A percentile compares a stretch with the other conserved stretches of the same genome.
Evolutionary conservation across 116 monocot species (phyloP).

Genomic region (Phalaenopsis hybrid): DNA sequence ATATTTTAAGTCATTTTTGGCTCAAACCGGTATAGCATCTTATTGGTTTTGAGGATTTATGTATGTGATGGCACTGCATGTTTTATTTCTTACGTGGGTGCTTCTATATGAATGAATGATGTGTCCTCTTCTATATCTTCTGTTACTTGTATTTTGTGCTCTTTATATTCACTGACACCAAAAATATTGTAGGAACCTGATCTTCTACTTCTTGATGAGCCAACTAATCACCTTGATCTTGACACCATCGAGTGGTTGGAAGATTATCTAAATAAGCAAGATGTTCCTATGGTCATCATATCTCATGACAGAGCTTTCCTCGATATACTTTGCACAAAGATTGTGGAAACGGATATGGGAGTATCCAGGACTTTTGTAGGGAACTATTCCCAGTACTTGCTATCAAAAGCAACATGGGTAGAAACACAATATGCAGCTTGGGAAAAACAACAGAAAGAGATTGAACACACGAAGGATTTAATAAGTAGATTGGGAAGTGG

Average conservation of each 20-base stretch:
- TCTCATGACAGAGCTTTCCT: constrained; percentile 98
- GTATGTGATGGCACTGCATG: not conserved
- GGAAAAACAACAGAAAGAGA: constrained; percentile 97
- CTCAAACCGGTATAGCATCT: not conserved
- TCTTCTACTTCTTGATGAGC: constrained; percentile 93
- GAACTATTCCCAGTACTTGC: constrained; percentile 82
- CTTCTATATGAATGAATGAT: not conserved
- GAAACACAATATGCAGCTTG: constrained; percentile 81
- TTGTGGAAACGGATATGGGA: constrained; percentile 97
- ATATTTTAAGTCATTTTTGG: not conserved
- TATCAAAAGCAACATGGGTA: constrained; percentile 66
- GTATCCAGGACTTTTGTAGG: constrained; percentile 82
- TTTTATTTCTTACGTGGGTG: not conserved
- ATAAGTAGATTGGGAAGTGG: constrained; percentile 89
- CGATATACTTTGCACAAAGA: constrained; percentile 88
- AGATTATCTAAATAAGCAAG: constrained; percentile 78
- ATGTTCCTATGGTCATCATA: constrained; percentile 94
- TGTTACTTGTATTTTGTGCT: not conserved
- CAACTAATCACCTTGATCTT: constrained; percentile 95
- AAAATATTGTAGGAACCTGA: constrained; percentile 79
- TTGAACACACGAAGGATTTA: constrained; percentile 83
- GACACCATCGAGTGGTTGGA: constrained; percentile 97
- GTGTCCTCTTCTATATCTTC: not conserved
- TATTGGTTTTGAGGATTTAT: not conserved
- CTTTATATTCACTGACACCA: not conserved